Evolutionary conservation across 225 moss, liverwort and hornwort species (phyloP), one percentile per base, ranked within the genome.

Genomic region (Lunularia cruciata): DNA sequence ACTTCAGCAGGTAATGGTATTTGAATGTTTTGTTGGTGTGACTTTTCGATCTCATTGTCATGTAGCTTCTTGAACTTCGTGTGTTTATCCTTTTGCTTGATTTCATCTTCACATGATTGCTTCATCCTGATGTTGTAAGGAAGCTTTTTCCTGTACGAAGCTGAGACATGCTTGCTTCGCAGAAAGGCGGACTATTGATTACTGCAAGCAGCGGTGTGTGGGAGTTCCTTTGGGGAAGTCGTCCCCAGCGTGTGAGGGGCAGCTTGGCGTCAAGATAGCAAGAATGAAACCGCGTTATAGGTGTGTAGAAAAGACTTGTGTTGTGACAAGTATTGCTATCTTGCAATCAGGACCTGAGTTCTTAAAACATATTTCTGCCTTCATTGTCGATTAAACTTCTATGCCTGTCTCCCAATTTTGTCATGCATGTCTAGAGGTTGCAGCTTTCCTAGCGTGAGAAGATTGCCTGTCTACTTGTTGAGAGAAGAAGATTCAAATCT

Each of bases 261-360:
- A 95, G 67, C 91, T 91, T 68, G 94, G 87, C 37, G 84, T 88
- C 35, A 95, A 95, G 70, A 83, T 95, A 60, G 85, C 82, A 47
- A 91, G 91, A 40, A 94, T 91, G 91, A 94, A 94, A 72, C 91
- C 86, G 18, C 84, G 89, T 72, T 89, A 84, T 71, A 86, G 89
- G 91, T 91, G 35, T 56, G 71, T 47, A 63, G 1, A 43, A 10
- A 16, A 11, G 11, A 43, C 16, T 11, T 10, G 12, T 43, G 43
- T 10, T 6, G 43, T 43, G 11, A 43, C 43, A 43, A 10, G 43
- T 43, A n/a, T n/a, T n/a, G n/a, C n/a, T n/a, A n/a, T n/a, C n/a
- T n/a, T n/a, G n/a, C n/a, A n/a, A n/a, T n/a, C n/a, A n/a, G n/a
- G n/a, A n/a, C n/a, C n/a, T n/a, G n/a, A n/a, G n/a, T n/a, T n/a